Evolutionary conservation across 345 rosid genomes (phyloP), one percentile per base, ranked within the genome.

Genomic region (Hibiscus tridactylites): DNA sequence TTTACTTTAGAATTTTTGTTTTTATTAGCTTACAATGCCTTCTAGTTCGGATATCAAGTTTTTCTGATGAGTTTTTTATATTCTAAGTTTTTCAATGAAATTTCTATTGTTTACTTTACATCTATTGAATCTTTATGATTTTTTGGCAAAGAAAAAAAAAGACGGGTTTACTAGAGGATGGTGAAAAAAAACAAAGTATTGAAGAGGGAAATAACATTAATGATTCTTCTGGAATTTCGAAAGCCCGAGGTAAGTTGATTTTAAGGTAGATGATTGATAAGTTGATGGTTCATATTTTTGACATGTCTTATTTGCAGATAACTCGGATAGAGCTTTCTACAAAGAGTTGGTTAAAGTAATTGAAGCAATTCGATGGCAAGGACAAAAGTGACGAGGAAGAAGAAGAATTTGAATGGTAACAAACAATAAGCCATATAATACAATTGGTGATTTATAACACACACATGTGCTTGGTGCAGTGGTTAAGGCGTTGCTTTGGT

Each of bases 291-390:
- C 29, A 17, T 19, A 53, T 46, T 42, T 37, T 24, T 72, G 56
- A 47, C 73, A 50, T 79, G 17, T 68, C 5, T 58, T 74, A 6
- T 26, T 9, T 60, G 26, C 84, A 95, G 97, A 90, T 81, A 88
- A 81, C 76, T 87, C 96, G 2, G 98, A 92, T 49, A 87, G 90
- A 80, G 96, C 89, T 75, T 95, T 95, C 82, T 95, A 95, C 77
- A 95, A 90, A 88, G 98, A 92, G 78, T 79, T 92, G 87, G 92
- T 82, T 67, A 95, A 89, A 77, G 99, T 92, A 35, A 83, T 92
- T 68, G 98, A 92, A 77, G 83, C 80, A 71, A n/a, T n/a, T n/a
- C n/a, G n/a, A n/a, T n/a, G n/a, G n/a, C n/a, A n/a, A n/a, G n/a
- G n/a, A n/a, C n/a, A n/a, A n/a, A n/a, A n/a, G n/a, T n/a, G n/a